These are phyloP conservation scores for Penicillium sp. DNA, from an alignment of 2,329 filamentous ascomycete species.

Conservation along the genomic window DNA sequence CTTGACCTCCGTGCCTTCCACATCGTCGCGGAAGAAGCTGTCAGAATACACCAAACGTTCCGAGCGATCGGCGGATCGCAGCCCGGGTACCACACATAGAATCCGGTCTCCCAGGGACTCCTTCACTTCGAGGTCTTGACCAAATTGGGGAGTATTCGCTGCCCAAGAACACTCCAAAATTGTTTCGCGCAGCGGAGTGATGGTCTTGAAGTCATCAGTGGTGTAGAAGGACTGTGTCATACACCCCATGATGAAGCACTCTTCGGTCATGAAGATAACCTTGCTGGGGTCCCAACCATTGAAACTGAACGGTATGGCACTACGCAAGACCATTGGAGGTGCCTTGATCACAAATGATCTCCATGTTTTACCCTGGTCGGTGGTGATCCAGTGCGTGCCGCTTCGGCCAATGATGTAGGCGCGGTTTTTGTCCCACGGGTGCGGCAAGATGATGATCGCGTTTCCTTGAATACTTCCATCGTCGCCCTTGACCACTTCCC, in stretches of 20 bases:
- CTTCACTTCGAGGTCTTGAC: constrained; percentile 52
- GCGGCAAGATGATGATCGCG: constrained; percentile 66
- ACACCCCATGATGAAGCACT: constrained; percentile 66
- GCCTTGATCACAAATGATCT: constrained; percentile 65
- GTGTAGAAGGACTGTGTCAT: constrained; percentile 71
- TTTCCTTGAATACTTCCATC: constrained; percentile 52
- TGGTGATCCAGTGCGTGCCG: constrained; percentile 76
- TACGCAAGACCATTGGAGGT: constrained; percentile 52
- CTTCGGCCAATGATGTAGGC: constrained; percentile 76
- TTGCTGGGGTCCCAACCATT: constrained; percentile 81
- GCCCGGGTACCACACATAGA: constrained; percentile 76
- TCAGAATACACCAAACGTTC: constrained; percentile 80
- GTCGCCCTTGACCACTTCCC: constrained; percentile 65
- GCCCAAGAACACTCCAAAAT: constrained; percentile 86
- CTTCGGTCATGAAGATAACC: constrained; percentile 79
- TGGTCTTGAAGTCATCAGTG: constrained; percentile 75
- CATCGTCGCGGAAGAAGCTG: constrained; percentile 70
- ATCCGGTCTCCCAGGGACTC: constrained; percentile 69
- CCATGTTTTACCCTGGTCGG: constrained; percentile 82
- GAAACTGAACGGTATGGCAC: constrained; percentile 62
- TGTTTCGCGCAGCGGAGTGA: constrained; percentile 64
- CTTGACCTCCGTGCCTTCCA: constrained; percentile 65
- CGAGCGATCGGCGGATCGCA: constrained; percentile 70
- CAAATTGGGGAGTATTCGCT: constrained; percentile 70
- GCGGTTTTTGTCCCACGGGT: constrained; percentile 73